Conservation (phyloP, 176 grass and related monocot genomes). For the Avena sativa region DNA sequence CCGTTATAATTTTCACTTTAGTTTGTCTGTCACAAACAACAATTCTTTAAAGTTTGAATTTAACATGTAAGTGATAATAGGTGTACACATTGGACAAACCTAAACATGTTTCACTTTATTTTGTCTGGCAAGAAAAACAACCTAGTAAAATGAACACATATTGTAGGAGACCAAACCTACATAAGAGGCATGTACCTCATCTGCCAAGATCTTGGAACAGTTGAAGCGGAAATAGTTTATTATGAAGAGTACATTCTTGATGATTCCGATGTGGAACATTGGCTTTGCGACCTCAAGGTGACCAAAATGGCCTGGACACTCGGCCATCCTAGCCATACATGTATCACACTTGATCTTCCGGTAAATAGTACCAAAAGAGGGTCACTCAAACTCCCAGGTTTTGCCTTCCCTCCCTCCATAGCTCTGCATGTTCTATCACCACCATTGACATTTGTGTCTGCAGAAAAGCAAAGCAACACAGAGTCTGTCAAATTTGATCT, state of each 20-base stretch:
- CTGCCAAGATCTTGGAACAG: conserved; percentile 96
- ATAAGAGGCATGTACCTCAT: conserved; percentile 63
- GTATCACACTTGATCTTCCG: conserved; percentile 97
- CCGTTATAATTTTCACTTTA: too few species aligned
- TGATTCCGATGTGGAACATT: conserved; percentile 95
- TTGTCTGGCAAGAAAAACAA: not conserved
- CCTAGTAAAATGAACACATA: not conserved
- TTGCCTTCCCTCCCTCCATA: conserved; percentile 95
- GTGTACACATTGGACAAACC: not conserved
- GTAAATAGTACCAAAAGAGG: conserved; percentile 85
- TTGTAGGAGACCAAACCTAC: too few species aligned
- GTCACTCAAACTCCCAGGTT: conserved; percentile 86
- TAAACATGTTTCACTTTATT: not conserved
- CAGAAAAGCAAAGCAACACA: conserved; percentile 34
- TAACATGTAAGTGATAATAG: not conserved
- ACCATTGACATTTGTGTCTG: conserved; percentile 99
- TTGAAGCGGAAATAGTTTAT: conserved; percentile 99
- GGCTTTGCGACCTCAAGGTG: conserved; percentile 97
- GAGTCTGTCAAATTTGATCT: conserved; percentile 25
- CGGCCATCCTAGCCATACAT: conserved; percentile 96
- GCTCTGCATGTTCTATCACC: conserved; percentile 86
- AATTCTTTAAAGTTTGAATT: not conserved
- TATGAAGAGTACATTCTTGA: conserved; percentile 93
- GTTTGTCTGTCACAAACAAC: too few species aligned
- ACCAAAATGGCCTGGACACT: conserved; percentile 97